These are phyloP conservation scores for Malassezia vespertilionis DNA, from an alignment of 1,284 basidiomycete species.

Conservation along the genomic window DNA sequence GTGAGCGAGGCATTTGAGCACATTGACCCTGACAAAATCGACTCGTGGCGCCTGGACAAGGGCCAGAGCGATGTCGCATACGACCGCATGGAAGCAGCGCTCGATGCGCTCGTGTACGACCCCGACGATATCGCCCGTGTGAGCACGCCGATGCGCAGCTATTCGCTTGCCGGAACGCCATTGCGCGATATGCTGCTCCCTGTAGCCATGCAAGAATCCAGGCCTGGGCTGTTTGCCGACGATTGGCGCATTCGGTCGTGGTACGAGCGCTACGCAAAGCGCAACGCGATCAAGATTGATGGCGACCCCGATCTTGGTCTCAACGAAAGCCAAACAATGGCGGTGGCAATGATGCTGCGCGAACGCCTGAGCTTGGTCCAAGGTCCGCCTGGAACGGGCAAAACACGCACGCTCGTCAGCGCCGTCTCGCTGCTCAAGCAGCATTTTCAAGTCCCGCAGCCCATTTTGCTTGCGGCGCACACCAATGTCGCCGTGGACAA, in stretches of 20 bases:
- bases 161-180: constrained; percentile 28
- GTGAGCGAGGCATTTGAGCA: constrained; percentile 28
- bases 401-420: constrained; percentile 82
- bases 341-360: constrained; percentile 75
- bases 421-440: constrained; percentile 71
- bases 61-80: constrained; percentile 59
- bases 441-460: constrained; percentile 71
- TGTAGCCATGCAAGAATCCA: too few relatives aligned
- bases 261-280: constrained; percentile 49
- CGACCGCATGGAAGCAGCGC: constrained; percentile 61
- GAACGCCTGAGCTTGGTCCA: constrained; percentile 70
- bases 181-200: constrained; percentile 47
- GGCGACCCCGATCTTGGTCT: constrained; percentile 68
- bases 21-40: constrained; percentile 63
- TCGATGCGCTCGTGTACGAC: constrained; percentile 57
- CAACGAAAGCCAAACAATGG: constrained; percentile 68
- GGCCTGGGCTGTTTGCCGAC: constrained; percentile 59
- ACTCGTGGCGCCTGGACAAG: constrained; percentile 57
- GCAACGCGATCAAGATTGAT: constrained; percentile 58
- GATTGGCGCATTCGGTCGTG: constrained; percentile 45
- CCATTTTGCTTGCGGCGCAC: constrained; percentile 77
- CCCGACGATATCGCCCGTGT: constrained; percentile 49
- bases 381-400: constrained; percentile 91
- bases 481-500: constrained; percentile 94
- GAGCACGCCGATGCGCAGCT: constrained; percentile 23